Evolutionary conservation across 2,329 filamentous ascomycete species (phyloP).

Genomic region (Xylariaceae sp.): DNA sequence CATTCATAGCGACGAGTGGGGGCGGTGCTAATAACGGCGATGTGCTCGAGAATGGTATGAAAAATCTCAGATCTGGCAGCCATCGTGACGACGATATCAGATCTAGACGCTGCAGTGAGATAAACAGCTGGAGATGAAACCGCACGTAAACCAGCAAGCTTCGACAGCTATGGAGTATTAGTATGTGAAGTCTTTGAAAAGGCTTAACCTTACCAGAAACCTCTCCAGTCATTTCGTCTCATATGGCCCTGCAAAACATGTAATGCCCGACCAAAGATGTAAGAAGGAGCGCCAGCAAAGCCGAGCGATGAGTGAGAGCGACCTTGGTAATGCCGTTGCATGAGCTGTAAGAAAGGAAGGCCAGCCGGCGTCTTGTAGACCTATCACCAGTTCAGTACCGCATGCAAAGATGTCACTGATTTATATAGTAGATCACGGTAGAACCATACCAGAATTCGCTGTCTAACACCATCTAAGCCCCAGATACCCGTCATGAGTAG

Average conservation of each 20-base stretch:
- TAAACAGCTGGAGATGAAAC: constrained; percentile 48
- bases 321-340: constrained; percentile 28
- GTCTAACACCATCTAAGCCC: constrained; percentile 48
- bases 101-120: constrained; percentile 48
- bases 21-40: constrained; percentile 48
- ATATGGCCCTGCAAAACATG: constrained; percentile 20
- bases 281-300: constrained; percentile 37
- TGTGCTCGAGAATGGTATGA: constrained; percentile 48
- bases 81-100: constrained; percentile 37
- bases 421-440: neutral
- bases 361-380: constrained; percentile 48
- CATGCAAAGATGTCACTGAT: neutral
- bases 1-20: constrained; percentile 33
- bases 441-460: constrained; percentile 45
- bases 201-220: too few species aligned
- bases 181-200: neutral
- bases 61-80: constrained; percentile 45
- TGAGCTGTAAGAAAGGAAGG: constrained; percentile 44
- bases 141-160: constrained; percentile 34
- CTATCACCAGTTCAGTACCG: constrained; percentile 26
- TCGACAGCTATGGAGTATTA: constrained; percentile 19
- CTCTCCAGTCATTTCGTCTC: too few species aligned
- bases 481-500: constrained; percentile 43
- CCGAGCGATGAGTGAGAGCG: constrained; percentile 31
- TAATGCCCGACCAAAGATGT: constrained; percentile 29